Evolutionary conservation across 2,329 filamentous ascomycete species (phyloP).

Genomic region (Colletotrichum sp.): DNA sequence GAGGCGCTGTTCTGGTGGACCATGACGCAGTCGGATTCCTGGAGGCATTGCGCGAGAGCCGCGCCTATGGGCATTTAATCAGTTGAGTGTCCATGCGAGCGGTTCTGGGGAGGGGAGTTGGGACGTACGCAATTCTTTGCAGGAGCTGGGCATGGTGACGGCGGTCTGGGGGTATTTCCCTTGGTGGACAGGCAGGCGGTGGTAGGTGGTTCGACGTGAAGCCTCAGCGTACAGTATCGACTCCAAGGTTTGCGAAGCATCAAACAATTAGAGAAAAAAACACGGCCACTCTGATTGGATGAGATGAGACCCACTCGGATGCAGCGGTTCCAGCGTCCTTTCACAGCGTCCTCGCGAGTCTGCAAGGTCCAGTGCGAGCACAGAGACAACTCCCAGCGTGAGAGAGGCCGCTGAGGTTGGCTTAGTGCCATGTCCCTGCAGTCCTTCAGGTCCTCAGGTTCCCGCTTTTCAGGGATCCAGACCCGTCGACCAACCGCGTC

Average conservation of each 20-base stretch:
- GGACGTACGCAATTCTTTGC: conserved; percentile 88
- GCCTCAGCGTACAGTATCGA: background rate
- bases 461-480: conserved; percentile 1
- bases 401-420: background rate
- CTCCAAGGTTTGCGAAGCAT: conserved; percentile 26
- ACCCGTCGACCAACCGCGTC: conserved; percentile 6
- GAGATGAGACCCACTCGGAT: background rate
- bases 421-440: conserved; percentile 2
- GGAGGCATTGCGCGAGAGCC: conserved; percentile 92
- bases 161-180: conserved; percentile 12
- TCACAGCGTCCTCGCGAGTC: background rate
- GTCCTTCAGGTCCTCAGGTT: background rate
- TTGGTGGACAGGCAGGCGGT: background rate
- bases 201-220: conserved; percentile 8
- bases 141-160: conserved; percentile 85
- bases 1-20: conserved; percentile 83
- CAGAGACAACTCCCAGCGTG: background rate
- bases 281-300: background rate
- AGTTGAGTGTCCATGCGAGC: background rate
- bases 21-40: conserved; percentile 96
- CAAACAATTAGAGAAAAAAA: background rate
- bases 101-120: background rate
- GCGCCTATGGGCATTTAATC: conserved; percentile 63
- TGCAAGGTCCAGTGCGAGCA: conserved; percentile 2
- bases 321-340: conserved; percentile 1